Conservation (phyloP, 345 rosid species). For the Lagerstroemia speciosa region DNA sequence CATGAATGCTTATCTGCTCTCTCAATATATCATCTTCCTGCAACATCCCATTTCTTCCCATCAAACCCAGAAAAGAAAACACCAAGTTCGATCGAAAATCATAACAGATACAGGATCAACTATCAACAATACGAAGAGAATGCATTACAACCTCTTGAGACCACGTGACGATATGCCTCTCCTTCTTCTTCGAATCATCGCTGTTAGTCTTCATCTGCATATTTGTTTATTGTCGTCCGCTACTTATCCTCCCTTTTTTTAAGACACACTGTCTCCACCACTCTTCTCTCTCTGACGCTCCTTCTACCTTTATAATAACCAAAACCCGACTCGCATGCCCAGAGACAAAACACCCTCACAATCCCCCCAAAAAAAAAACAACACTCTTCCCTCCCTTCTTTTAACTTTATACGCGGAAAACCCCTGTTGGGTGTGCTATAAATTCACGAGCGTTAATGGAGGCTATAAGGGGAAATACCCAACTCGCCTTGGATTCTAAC, state of each 20-base stretch:
- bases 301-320: slow-evolving; percentile 12
- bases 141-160: slow-evolving; percentile 60
- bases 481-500: slow-evolving; percentile 45
- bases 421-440: not conserved
- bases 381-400: not conserved
- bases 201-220: slow-evolving; percentile 31
- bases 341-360: not conserved
- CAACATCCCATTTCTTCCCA: slow-evolving; percentile 6
- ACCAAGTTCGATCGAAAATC: slow-evolving; percentile 11
- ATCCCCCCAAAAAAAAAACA: not conserved
- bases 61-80: slow-evolving; percentile 1
- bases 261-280: slow-evolving; percentile 10
- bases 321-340: slow-evolving; percentile 9
- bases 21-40: slow-evolving; percentile 95
- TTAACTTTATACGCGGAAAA: not conserved
- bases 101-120: slow-evolving; percentile 1
- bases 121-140: too few relatives aligned
- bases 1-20: slow-evolving; percentile 65
- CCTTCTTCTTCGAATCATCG: slow-evolving; percentile 85
- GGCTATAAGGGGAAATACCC: not conserved
- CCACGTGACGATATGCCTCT: slow-evolving; percentile 82
- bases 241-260: not conserved
- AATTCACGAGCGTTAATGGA: not conserved
- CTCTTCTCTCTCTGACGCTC: slow-evolving; percentile 13
- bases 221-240: slow-evolving; percentile 40